These are phyloP conservation scores for Quercus glauca DNA, from an alignment of 306 rosid species.

Conservation along the genomic window DNA sequence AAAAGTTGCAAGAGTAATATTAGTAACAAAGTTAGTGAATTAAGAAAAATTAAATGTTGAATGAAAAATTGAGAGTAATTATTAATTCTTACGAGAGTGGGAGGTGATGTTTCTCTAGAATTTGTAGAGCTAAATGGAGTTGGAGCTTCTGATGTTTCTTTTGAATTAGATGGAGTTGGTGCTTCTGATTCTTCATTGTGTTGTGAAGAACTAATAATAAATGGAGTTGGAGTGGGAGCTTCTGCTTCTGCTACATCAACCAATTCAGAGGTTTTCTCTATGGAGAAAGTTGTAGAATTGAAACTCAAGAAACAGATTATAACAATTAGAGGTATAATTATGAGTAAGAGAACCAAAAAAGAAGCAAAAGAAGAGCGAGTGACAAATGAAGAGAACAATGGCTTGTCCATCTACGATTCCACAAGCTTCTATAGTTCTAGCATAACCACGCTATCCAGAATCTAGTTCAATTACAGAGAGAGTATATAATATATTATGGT, in stretches of 20 bases:
- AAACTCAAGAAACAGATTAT: slow-evolving; percentile 14
- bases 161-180: background rate
- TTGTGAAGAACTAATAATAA: background rate
- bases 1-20: background rate
- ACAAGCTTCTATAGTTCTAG: background rate
- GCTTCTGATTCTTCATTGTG: background rate
- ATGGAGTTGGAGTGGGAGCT: slow-evolving; percentile 22
- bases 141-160: background rate
- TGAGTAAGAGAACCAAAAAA: slow-evolving; percentile 10
- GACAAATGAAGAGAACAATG: slow-evolving; percentile 1
- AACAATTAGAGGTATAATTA: slow-evolving; percentile 4
- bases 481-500: background rate
- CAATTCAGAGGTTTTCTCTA: background rate
- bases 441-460: background rate
- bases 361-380: slow-evolving; percentile 5
- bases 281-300: slow-evolving; percentile 8
- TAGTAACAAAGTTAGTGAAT: background rate
- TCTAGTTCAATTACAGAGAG: background rate
- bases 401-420: slow-evolving; percentile 1
- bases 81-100: background rate
- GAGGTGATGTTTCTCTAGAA: background rate
- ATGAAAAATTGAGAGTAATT: background rate
- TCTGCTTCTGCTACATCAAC: background rate
- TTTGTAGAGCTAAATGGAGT: background rate
- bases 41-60: background rate